Evolutionary conservation across 805 yeast genomes (phyloP).

Genomic region (Saturnispora saitoi): DNA sequence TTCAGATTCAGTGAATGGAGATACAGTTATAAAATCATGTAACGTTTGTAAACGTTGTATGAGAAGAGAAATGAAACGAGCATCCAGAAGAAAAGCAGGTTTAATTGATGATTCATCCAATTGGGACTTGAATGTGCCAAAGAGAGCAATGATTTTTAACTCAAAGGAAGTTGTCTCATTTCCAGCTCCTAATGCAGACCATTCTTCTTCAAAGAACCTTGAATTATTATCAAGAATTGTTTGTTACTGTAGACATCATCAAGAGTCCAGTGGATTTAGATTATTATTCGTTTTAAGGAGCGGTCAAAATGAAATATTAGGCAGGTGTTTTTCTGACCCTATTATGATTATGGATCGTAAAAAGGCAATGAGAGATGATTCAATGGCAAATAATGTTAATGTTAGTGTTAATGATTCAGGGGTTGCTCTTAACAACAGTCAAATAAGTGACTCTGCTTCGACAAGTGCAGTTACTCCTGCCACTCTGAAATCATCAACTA

Average conservation of each 20-base stretch:
- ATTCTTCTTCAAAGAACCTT: slow-evolving; percentile 30
- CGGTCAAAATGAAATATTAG: slow-evolving; percentile 52
- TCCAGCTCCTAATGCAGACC: slow-evolving; percentile 43
- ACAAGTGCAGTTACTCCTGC: slow-evolving; percentile 5
- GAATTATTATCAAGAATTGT: slow-evolving; percentile 68
- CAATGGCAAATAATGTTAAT: not conserved
- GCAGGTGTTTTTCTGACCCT: slow-evolving; percentile 59
- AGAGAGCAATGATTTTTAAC: slow-evolving; percentile 84
- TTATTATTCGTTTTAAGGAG: slow-evolving; percentile 62
- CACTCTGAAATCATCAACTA: slow-evolving; percentile 4
- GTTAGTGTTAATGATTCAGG: not conserved
- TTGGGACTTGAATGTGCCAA: slow-evolving; percentile 66
- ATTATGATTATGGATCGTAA: slow-evolving; percentile 94
- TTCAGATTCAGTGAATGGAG: slow-evolving; percentile 12
- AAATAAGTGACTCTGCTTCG: slow-evolving; percentile 3
- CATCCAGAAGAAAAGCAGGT: slow-evolving; percentile 84
- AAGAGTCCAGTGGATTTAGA: slow-evolving; percentile 78
- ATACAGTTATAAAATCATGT: slow-evolving; percentile 34
- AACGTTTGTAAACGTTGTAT: slow-evolving; percentile 83
- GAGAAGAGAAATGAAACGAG: slow-evolving; percentile 88
- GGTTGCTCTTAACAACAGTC: not conserved
- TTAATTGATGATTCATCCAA: slow-evolving; percentile 61
- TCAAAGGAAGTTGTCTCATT: slow-evolving; percentile 79
- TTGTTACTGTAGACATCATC: slow-evolving; percentile 94
- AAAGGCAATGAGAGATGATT: slow-evolving; percentile 39